phyloP scores from a whole-genome alignment of 2,329 filamentous ascomycete genomes.

The Ramularia collo-cygni region DNA sequence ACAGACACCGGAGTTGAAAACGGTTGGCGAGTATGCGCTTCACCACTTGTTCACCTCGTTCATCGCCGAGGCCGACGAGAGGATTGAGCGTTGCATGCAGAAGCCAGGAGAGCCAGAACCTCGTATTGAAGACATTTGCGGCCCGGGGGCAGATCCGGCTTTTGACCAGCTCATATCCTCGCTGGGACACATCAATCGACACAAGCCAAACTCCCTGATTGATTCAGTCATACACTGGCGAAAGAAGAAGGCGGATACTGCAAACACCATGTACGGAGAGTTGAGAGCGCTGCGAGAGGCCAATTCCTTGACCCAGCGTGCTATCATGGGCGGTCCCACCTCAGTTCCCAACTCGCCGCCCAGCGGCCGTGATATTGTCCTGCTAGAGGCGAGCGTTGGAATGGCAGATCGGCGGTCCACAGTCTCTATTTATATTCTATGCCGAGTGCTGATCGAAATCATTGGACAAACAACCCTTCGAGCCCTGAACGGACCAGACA shows the following conservation, averaged over 20 bases:
- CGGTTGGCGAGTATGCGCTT: constrained; percentile 94
- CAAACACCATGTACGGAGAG: constrained; percentile 37
- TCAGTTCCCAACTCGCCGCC: constrained; percentile 18
- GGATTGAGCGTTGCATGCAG: constrained; percentile 81
- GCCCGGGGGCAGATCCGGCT: constrained; percentile 73
- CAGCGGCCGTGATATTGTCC: constrained; percentile 18
- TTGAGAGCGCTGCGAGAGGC: constrained; percentile 22
- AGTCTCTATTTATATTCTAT: constrained; percentile 92
- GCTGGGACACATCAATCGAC: constrained; percentile 86
- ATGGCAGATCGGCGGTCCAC: constrained; percentile 72
- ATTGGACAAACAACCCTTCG: constrained; percentile 81
- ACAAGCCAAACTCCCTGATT: constrained; percentile 90
- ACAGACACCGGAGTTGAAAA: constrained; percentile 69
- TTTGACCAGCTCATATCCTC: constrained; percentile 95
- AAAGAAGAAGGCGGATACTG: constrained; percentile 88
- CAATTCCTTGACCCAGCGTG: constrained; percentile 18
- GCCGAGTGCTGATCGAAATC: constrained; percentile 86
- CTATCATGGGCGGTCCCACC: constrained; percentile 11
- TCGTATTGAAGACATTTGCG: constrained; percentile 82
- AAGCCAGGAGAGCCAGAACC: constrained; percentile 73
- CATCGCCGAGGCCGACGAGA: constrained; percentile 92
- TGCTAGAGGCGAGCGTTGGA: constrained; percentile 26
- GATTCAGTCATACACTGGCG: constrained; percentile 98
- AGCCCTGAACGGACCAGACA: constrained; percentile 49
- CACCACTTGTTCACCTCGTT: constrained; percentile 97